These are phyloP conservation scores for Diutina pseudorugosa DNA, from an alignment of 1,139 yeast genomes.

Conservation along the genomic window DNA sequence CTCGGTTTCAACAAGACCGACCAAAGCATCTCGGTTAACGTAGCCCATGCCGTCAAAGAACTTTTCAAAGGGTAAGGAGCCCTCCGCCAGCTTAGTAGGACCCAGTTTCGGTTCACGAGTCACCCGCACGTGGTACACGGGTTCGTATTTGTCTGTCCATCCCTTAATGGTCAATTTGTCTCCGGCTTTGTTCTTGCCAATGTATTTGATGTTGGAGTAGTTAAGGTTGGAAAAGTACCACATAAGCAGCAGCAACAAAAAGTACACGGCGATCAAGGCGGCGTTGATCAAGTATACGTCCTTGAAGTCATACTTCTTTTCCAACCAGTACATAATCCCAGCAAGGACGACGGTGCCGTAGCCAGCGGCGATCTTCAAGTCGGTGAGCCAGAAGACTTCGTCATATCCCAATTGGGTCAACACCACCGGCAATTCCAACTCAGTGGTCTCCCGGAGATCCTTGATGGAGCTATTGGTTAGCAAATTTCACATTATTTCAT, in stretches of 20 bases:
- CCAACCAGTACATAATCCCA: constrained; percentile 51
- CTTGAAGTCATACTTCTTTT: constrained; percentile 43
- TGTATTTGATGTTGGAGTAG: constrained; percentile 45
- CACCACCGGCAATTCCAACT: constrained; percentile 33
- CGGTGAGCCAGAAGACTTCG: constrained; percentile 46
- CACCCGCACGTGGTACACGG: constrained; percentile 26
- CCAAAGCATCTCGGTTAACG: constrained; percentile 28
- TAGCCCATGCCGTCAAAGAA: constrained; percentile 38
- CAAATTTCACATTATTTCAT: too few species aligned
- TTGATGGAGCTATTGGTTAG: constrained; percentile 20
- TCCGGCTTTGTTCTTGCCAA: constrained; percentile 33
- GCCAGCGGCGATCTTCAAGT: constrained; percentile 59
- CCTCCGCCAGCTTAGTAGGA: constrained; percentile 9
- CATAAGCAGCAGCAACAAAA: constrained; percentile 34
- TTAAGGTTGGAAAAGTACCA: constrained; percentile 28
- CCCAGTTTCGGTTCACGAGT: constrained; percentile 16
- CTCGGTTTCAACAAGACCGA: neutral
- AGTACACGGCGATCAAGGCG: constrained; percentile 39
- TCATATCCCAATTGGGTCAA: constrained; percentile 47
- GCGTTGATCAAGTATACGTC: constrained; percentile 23
- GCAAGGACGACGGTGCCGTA: constrained; percentile 55
- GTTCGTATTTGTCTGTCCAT: constrained; percentile 30
- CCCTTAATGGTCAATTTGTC: constrained; percentile 26
- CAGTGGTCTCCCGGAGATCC: constrained; percentile 37
- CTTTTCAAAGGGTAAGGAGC: constrained; percentile 25